phyloP scores from a whole-genome alignment of 768 basidiomycete genomes.

The Trametes elegans region DNA sequence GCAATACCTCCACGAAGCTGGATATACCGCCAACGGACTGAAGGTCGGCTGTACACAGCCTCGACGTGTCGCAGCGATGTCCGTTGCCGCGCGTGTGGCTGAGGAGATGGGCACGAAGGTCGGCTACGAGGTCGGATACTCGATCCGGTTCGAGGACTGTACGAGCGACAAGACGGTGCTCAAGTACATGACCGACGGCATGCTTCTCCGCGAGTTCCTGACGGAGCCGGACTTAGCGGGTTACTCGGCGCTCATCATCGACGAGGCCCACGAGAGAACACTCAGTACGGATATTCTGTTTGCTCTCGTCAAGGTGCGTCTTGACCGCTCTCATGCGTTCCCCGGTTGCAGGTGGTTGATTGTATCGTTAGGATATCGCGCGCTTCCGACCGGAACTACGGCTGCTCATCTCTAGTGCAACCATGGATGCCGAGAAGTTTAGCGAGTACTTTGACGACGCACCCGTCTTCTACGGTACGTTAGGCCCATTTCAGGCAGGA shows the following conservation, averaged over 20 bases:
- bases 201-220: constrained; percentile 94
- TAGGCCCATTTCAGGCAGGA: too few species aligned
- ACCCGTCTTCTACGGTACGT: constrained; percentile 87
- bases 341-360: constrained; percentile 28
- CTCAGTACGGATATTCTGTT: constrained; percentile 98
- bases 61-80: constrained; percentile 98
- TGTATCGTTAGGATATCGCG: constrained; percentile 79
- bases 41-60: constrained; percentile 98
- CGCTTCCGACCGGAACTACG: constrained; percentile 93
- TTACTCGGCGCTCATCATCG: constrained; percentile 94
- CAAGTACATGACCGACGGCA: constrained; percentile 99
- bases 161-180: constrained; percentile 98
- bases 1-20: constrained; percentile 97
- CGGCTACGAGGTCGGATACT: constrained; percentile 99
- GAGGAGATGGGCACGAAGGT: constrained; percentile 98
- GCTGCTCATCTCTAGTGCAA: constrained; percentile 92
- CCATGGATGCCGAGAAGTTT: constrained; percentile 97
- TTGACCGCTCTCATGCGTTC: constrained; percentile 8
- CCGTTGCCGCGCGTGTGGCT: constrained; percentile 97
- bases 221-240: constrained; percentile 96
- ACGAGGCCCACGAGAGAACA: constrained; percentile 98
- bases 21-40: constrained; percentile 82
- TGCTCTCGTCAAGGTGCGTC: constrained; percentile 93
- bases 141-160: constrained; percentile 99
- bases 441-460: constrained; percentile 96